Base-by-base conservation (phyloP, 768 basidiomycete species). In the Daedaleopsis sinensis region DNA sequence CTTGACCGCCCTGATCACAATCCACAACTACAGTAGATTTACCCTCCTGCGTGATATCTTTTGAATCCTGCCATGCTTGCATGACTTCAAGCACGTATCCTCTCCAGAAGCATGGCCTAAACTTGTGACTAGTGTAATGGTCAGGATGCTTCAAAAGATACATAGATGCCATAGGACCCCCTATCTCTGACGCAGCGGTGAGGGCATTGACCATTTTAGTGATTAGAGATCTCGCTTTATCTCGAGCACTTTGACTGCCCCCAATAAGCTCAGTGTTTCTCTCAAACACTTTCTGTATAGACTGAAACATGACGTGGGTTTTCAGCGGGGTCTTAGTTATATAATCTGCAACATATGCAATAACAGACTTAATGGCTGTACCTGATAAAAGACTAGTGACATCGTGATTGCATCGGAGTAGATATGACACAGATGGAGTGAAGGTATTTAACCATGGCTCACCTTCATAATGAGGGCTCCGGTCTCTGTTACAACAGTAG, bases 161-260 rank as follows among this genome's bases (percentile, higher is more conserved):
- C 27, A 32, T 32, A 7, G 27, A 32, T 32, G 27, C 53, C 62
- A 67, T 67, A 2, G 65, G 65, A 13, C 58, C 59, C 9, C 62
- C 59, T 37, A 59, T 59, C 48, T 66, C 58, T 27, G 27, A 35
- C 7, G 13, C 13, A 3, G 53, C 52, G 1, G 61, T 63, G 11
- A 57, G 35, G 12, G 57, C 35, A 42, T 51, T 58, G 48, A 58
- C 48, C 15, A 58, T 44, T n/a, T 58, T 52, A 1, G 57, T 58
- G 39, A 58, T 58, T 6, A 58, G 27, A 5, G 21, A 42, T 12
- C 43, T 37, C 1, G 57, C 57, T 36, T 44, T 38, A 37, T 51
- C 39, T 7, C 27, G 27, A 7, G 15, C 16, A 37, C 39, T 54
- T 24, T 23, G 18, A 23, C 27, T 32, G 24, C 39, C 18, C 12